Evolutionary conservation across 2,329 filamentous ascomycete species (phyloP), one percentile per base, ranked within the genome.

Genomic region (Monosporascus sp.): DNA sequence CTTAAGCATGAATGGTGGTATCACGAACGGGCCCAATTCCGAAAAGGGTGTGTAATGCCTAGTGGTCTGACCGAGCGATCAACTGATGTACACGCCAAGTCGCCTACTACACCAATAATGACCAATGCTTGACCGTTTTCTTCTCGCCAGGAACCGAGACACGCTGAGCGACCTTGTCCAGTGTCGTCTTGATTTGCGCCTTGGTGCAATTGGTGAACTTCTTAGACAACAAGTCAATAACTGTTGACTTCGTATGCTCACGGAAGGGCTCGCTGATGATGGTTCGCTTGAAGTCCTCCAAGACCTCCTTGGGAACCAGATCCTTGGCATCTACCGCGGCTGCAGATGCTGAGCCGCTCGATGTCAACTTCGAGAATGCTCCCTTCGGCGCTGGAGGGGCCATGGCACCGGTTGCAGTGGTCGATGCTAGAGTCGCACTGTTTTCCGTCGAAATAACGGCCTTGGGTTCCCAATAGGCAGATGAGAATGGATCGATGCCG

Each of bases 401-500:
- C 62, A 65, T 65, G 19, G 59, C 57, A 31, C 43, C 54, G 37
- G 55, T 43, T 9, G 54, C 49, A 4, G 56, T 48, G 27, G 48
- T 49, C 20, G 59, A 31, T 4, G 51, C 20, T 36, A 58, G 48
- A 3, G 51, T 52, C 47, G 43, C 40, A n/a, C 51, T 37, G 51
- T 43, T 27, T 50, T 58, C 54, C n/a, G 50, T 41, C 56, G 71
- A 8, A 26, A 22, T 73, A 19, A 27, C 49, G 49, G 64, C 64
- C 53, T 75, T 74, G 2, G 72, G 59, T 31, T 77, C 72, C 94
- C 94, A 97, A 70, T 97, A 97, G 0, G 76, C 70, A 0, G 83
- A 84, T 0, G 90, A 92, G 66, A 93, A 95, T 0, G 94, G 94
- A 64, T 99, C 86, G 59, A 99, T 93, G 7, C 71, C 67, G 48